Evolutionary conservation across 2,329 filamentous ascomycete genomes (phyloP), one percentile per base, ranked within the genome.

Genomic region (Ascosphaera aggregata): DNA sequence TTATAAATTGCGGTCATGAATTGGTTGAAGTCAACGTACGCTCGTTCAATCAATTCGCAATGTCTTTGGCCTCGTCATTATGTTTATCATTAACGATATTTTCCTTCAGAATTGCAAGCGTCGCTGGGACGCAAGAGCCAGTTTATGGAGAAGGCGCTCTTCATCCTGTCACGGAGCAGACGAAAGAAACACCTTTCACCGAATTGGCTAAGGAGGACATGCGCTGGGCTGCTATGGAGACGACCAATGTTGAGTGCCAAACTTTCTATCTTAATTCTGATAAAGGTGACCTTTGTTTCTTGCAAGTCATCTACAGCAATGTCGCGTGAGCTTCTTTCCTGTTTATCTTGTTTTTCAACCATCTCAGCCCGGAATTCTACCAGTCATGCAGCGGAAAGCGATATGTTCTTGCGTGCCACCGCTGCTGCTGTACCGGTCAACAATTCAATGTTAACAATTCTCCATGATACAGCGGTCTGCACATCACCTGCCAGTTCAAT

Each of bases 241-340:
- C 74, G 51, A 95, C 89, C 45, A 79, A 71, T 52, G 89, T 95
- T 49, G 89, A 98, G 67, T 94, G 82, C 20, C 79, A 94, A 64
- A 84, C 71, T 45, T 98, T 94, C 63, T 98, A 98, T 63, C 62
- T 94, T 52, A 76, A 76, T 59, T 66, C 77, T 41, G 80, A 93
- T 44, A 72, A 65, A 43, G 89, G 89, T 38, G 67, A 76, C 45
- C 58, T 85, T 46, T 80, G 69, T 39, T 71, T 93, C 58, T 73
- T 72, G 43, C 89, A 98, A 66, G 69, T 95, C 60, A 93, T 98
- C 57, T 93, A 95, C 67, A 95, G 80, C 65, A 94, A 93, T 61
- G 80, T 98, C 56, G 78, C 73, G 85, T 94, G 74, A 60, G 76
- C 47, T 31, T 40, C 37, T 36, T 32, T n/a, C n/a, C n/a, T n/a